Base-by-base conservation (phyloP, 495 filamentous ascomycete genomes). In the Astrothelium macrocarpum region DNA sequence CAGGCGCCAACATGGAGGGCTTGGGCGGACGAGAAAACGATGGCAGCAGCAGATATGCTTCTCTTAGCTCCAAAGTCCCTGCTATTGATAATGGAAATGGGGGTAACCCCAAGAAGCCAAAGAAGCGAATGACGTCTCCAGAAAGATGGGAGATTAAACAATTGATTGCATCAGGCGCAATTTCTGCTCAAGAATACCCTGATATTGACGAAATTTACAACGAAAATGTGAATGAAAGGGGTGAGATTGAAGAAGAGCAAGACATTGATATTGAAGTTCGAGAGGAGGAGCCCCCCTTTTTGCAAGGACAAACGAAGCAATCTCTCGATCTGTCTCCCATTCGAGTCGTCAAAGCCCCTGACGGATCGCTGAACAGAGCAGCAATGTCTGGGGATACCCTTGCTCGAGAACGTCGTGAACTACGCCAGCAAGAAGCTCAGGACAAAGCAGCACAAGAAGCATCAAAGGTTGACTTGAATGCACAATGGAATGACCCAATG, bases 401-500 rank as follows among this genome's bases (percentile, higher is more conserved):
- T n/a, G 90, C 94, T 16, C 94, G 90, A 74, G 95, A 97, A 69
- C 81, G 94, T 46, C 84, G 90, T 69, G 94, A 99, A 62, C 63
- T 97, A 63, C 81, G 89, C 46, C 91, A 97, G 68, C 87, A 92
- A 73, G 93, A 97, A 73, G 85, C 84, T 0, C 89, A 94, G 65
- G 89, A 90, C 43, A 87, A 87, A 64, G 90, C 90, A 2, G 86
- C 87, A 0, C 84, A 96, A 68, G 84, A 88, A 64, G 85, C 89
- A 2, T 78, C 85, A 2, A 84, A 90, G 65, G 88, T 94, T 11
- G 93, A 98, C 69, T 82, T 99, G 4, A 85, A 87, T 53, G 86
- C 89, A 1, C 91, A 97, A 73, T 99, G 94, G 94, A 85, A 96
- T 62, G 94, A 99, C 75, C 94, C 94, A 0, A 95, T 99, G 91